Percentiles rank a stretch among this genome's conserved stretches.
phyloP scores from a whole-genome alignment of 177 flowering plant species.

The Vitis hybrid region DNA sequence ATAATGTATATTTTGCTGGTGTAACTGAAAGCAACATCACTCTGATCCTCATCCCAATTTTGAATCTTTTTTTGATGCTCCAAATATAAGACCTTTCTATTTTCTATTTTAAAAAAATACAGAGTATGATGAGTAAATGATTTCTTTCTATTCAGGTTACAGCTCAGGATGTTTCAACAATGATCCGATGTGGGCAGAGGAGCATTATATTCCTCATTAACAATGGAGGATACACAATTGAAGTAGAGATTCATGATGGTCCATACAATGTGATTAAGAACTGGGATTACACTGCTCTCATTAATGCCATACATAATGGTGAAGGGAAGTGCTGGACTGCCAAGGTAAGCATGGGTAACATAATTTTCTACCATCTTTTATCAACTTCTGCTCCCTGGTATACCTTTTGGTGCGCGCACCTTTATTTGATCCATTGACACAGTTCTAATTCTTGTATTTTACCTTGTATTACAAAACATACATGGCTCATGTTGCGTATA shows the following conservation, averaged over 20 bases:
- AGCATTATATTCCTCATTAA: slow-evolving; percentile 64
- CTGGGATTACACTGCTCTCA: slow-evolving; percentile 63
- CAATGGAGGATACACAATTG: slow-evolving; percentile 78
- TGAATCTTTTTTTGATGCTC: not conserved
- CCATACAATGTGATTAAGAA: slow-evolving; percentile 79
- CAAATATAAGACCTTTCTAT: not conserved
- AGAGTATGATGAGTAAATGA: not conserved
- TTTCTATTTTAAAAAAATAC: not conserved
- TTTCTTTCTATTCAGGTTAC: slow-evolving; percentile 45
- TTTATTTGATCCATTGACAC: slow-evolving; percentile 1
- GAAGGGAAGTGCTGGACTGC: slow-evolving; percentile 83
- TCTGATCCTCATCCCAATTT: not conserved
- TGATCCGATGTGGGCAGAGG: slow-evolving; percentile 59
- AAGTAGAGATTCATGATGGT: slow-evolving; percentile 77
- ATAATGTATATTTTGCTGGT: not conserved
- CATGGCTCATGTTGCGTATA: too few relatives aligned
- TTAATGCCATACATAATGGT: slow-evolving; percentile 68
- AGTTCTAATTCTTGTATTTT: not conserved
- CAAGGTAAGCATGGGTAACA: slow-evolving; percentile 43
- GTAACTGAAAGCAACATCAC: not conserved
- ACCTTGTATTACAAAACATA: too few relatives aligned
- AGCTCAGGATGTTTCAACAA: slow-evolving; percentile 71
- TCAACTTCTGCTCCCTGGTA: not conserved
- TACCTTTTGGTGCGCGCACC: too few relatives aligned
- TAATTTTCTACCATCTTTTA: not conserved